phyloP scores from a whole-genome alignment of 148 eudicot genomes.

The Vaccinium vitisidaea region DNA sequence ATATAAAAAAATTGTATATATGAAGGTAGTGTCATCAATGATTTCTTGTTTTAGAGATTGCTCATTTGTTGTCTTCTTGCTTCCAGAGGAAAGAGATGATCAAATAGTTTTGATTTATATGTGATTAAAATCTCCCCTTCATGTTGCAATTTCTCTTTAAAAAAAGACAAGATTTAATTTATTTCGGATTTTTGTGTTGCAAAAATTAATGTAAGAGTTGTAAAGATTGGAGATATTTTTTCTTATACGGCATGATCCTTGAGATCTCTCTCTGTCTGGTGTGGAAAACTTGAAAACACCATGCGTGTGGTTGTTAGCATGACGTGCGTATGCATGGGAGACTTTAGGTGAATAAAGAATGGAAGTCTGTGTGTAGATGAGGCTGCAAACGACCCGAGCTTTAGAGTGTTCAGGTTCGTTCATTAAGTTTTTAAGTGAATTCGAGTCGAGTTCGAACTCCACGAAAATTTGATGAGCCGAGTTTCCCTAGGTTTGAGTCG shows the following conservation, averaged over 20 bases:
- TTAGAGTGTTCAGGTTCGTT: too few species aligned
- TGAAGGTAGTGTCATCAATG: neutral
- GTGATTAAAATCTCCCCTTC: neutral
- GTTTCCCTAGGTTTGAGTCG: too few species aligned
- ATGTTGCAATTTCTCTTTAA: neutral
- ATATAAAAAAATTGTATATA: conserved; percentile 21
- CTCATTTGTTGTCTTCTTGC: neutral
- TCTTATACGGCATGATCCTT: neutral
- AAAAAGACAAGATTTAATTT: neutral
- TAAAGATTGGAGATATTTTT: neutral
- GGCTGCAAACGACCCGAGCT: too few species aligned
- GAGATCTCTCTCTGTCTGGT: neutral
- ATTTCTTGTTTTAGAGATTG: conserved; percentile 11
- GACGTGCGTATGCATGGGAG: neutral
- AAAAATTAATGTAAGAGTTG: neutral
- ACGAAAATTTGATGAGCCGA: too few species aligned
- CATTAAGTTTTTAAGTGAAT: too few species aligned
- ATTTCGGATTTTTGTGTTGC: neutral
- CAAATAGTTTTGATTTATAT: neutral
- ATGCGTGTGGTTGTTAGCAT: neutral
- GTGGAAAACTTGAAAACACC: neutral
- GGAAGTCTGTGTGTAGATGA: neutral
- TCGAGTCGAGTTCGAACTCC: too few species aligned
- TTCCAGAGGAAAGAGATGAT: neutral
- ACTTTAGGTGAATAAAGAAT: neutral